phyloP scores from a whole-genome alignment of 495 filamentous ascomycete species.

The Aspergillus biplanus region DNA sequence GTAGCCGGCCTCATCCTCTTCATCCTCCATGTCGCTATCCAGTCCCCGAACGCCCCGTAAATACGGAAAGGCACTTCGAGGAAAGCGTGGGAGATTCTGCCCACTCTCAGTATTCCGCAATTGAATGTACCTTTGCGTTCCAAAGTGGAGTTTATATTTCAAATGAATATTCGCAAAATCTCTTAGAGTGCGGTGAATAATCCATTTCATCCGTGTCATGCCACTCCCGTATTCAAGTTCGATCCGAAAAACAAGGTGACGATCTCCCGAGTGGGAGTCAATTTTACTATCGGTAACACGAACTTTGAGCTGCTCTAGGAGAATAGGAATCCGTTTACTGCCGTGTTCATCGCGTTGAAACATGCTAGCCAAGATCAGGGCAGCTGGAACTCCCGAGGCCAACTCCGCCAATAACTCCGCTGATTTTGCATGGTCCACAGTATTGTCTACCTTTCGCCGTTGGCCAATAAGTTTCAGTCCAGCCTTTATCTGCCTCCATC shows the following conservation, averaged over 20 bases:
- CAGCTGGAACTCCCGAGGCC: conserved; percentile 87
- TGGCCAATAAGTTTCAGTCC: conserved; percentile 81
- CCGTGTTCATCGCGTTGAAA: conserved; percentile 96
- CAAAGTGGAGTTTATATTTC: conserved; percentile 83
- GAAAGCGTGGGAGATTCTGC: conserved; percentile 78
- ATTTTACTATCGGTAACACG: conserved; percentile 80
- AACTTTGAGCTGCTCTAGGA: conserved; percentile 94
- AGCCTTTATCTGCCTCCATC: conserved; percentile 86
- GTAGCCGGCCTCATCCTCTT: conserved; percentile 70
- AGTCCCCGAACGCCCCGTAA: conserved; percentile 80
- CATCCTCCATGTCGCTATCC: conserved; percentile 76
- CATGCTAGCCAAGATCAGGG: conserved; percentile 92
- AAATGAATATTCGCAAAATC: conserved; percentile 94
- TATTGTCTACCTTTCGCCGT: conserved; percentile 74
- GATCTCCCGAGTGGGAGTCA: conserved; percentile 64
- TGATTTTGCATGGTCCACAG: conserved; percentile 91
- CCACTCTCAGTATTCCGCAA: conserved; percentile 57
- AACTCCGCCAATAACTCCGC: conserved; percentile 96
- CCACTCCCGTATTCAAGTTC: conserved; percentile 97
- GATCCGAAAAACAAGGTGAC: conserved; percentile 86
- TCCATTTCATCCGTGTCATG: conserved; percentile 95
- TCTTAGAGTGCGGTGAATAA: conserved; percentile 79
- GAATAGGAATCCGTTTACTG: conserved; percentile 89
- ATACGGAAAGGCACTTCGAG: conserved; percentile 89
- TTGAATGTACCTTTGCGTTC: conserved; percentile 78